Percentiles rank a stretch among this genome's conserved stretches.
These are phyloP conservation scores for Aspergillus udagawae DNA, from an alignment of 2,329 filamentous ascomycete species.

Conservation along the genomic window DNA sequence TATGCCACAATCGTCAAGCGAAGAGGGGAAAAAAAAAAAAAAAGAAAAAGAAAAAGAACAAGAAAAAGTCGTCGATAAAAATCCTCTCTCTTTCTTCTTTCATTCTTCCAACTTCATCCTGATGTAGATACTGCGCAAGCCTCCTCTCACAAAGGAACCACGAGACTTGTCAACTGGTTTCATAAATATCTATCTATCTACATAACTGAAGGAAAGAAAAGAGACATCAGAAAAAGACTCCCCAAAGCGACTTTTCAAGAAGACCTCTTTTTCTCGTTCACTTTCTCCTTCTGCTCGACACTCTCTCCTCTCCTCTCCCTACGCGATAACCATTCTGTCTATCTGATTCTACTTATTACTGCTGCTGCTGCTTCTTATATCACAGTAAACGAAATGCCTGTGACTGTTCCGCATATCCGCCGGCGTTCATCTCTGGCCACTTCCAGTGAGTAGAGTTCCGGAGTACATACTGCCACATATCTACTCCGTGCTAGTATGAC, in stretches of 20 bases:
- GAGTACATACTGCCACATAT: neutral
- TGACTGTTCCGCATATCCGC: conserved; percentile 31
- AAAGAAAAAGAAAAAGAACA: neutral
- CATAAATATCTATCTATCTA: neutral
- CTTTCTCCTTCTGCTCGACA: neutral
- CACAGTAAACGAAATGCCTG: conserved; percentile 20
- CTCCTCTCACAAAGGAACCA: neutral
- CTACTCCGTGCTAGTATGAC: neutral
- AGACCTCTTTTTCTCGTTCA: neutral
- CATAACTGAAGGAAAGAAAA: neutral
- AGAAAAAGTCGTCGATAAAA: neutral
- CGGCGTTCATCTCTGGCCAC: conserved; percentile 31
- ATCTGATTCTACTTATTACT: neutral
- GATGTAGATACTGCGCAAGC: neutral
- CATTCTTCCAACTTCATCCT: neutral
- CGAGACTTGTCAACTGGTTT: neutral
- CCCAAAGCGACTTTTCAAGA: conserved; percentile 3
- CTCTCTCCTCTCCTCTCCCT: neutral
- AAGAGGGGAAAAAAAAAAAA: neutral
- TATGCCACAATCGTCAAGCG: neutral
- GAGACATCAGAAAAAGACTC: neutral
- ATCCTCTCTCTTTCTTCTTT: neutral
- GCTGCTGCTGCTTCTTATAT: neutral
- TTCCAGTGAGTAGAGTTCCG: conserved; percentile 28
- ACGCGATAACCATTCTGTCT: neutral